Conservation (phyloP, 2,329 filamentous ascomycete genomes). For the Coniosporium tulheliwenetii region DNA sequence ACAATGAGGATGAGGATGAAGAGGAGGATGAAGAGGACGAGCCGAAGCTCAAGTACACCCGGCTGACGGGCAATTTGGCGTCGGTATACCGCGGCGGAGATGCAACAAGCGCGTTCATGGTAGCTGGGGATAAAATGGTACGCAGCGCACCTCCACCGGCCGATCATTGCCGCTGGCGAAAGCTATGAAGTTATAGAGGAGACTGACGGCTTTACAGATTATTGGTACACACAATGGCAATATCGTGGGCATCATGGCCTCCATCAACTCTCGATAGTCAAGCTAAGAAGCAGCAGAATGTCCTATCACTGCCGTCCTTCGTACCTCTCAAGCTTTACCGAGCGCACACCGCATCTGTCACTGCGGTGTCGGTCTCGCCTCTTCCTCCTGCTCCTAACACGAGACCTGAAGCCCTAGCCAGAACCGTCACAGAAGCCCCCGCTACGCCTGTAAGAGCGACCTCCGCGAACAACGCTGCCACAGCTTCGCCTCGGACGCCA, state of each 20-base stretch:
- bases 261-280: neutral
- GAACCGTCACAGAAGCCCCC: neutral
- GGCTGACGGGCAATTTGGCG: slow-evolving; percentile 64
- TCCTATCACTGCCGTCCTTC: slow-evolving; percentile 69
- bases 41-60: slow-evolving; percentile 82
- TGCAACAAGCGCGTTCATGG: slow-evolving; percentile 79
- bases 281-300: slow-evolving; percentile 43
- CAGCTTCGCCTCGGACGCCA: slow-evolving; percentile 18
- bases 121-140: slow-evolving; percentile 95
- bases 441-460: neutral
- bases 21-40: slow-evolving; percentile 79
- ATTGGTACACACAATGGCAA: slow-evolving; percentile 93
- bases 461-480: slow-evolving; percentile 3
- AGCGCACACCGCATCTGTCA: slow-evolving; percentile 84
- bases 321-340: slow-evolving; percentile 74
- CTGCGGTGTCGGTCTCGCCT: slow-evolving; percentile 78
- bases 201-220: slow-evolving; percentile 40
- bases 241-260: slow-evolving; percentile 48
- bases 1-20: slow-evolving; percentile 33
- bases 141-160: slow-evolving; percentile 8
- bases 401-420: slow-evolving; percentile 5
- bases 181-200: slow-evolving; percentile 3
- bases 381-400: slow-evolving; percentile 46
- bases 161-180: slow-evolving; percentile 3
- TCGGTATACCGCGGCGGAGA: slow-evolving; percentile 87